Percentiles rank a stretch among this genome's conserved stretches.
phyloP scores from a whole-genome alignment of 1,284 basidiomycete species.

The Entoloma clypeatum region DNA sequence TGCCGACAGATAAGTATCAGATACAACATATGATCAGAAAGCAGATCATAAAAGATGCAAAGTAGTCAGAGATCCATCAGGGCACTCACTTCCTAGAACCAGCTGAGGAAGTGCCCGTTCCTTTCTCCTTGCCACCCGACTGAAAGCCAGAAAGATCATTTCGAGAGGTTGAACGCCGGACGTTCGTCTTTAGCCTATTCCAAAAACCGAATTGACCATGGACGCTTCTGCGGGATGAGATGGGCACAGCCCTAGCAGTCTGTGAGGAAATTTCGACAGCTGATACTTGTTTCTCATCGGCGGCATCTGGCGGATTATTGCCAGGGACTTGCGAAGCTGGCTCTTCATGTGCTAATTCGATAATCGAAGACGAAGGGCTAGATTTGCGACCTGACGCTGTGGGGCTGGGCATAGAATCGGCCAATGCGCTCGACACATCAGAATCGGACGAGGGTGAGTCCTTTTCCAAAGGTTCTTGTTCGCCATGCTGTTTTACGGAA shows the following conservation, averaged over 20 bases:
- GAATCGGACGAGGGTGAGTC: constrained; percentile 17
- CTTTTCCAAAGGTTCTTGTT: constrained; percentile 10
- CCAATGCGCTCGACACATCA: constrained; percentile 9
- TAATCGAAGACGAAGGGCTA: constrained; percentile 5
- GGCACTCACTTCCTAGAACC: constrained; percentile 3
- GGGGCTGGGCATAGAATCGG: constrained; percentile 7
- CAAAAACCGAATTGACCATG: constrained; percentile 34
- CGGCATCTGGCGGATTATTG: no score
- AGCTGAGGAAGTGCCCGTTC: constrained; percentile 5
- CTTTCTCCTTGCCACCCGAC: constrained; percentile 14
- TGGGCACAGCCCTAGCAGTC: no score
- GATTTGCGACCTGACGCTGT: constrained; percentile 8
- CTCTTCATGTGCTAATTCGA: no score
- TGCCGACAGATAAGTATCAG: no score
- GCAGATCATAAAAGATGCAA: background rate
- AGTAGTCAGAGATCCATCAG: no score
- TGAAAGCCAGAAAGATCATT: constrained; percentile 6
- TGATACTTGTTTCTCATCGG: no score
- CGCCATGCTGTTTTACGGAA: constrained; percentile 2
- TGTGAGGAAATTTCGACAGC: no score
- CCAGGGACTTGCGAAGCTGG: no score
- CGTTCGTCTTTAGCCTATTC: constrained; percentile 35
- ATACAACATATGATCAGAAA: no score
- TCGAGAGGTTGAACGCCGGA: constrained; percentile 21
- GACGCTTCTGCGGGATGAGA: no score